These are phyloP conservation scores for Casaregolazyma suthepensis DNA, from an alignment of 1,139 yeast species.

Conservation along the genomic window DNA sequence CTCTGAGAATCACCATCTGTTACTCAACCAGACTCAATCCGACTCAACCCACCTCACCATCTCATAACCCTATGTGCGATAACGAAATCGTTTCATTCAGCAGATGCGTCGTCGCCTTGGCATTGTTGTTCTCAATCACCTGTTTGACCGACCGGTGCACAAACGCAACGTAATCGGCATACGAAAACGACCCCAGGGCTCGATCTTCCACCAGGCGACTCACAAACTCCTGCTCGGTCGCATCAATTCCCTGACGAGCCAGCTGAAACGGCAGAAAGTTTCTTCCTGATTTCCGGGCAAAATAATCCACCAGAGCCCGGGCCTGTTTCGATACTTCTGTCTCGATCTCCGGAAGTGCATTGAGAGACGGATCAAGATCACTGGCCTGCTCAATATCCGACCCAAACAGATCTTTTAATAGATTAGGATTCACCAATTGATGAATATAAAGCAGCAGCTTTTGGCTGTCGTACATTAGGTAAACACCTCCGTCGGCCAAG, in stretches of 20 bases:
- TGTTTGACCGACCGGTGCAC: slow-evolving; percentile 33
- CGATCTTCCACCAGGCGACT: slow-evolving; percentile 72
- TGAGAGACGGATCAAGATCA: slow-evolving; percentile 42
- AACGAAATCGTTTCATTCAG: slow-evolving; percentile 17
- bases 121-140: slow-evolving; percentile 20
- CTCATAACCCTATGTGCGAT: slow-evolving; percentile 14
- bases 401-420: slow-evolving; percentile 74
- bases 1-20: too few species aligned
- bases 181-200: slow-evolving; percentile 32
- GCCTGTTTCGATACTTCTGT: slow-evolving; percentile 69
- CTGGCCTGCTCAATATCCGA: slow-evolving; percentile 35
- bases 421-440: slow-evolving; percentile 57
- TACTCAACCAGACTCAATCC: too few species aligned
- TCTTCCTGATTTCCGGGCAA: slow-evolving; percentile 42
- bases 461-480: slow-evolving; percentile 67
- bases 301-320: slow-evolving; percentile 49
- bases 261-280: slow-evolving; percentile 48
- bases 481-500: slow-evolving; percentile 67
- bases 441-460: slow-evolving; percentile 64
- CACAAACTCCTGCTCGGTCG: slow-evolving; percentile 50
- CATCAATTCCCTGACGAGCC: slow-evolving; percentile 62
- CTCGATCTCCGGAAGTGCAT: slow-evolving; percentile 63
- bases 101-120: slow-evolving; percentile 15
- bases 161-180: slow-evolving; percentile 28
- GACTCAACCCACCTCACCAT: too few species aligned